A percentile compares a stretch with the other conserved stretches of the same genome.
Evolutionary conservation across 148 eudicot genomes (phyloP).

Genomic region (Rhododendron mucronatum): DNA sequence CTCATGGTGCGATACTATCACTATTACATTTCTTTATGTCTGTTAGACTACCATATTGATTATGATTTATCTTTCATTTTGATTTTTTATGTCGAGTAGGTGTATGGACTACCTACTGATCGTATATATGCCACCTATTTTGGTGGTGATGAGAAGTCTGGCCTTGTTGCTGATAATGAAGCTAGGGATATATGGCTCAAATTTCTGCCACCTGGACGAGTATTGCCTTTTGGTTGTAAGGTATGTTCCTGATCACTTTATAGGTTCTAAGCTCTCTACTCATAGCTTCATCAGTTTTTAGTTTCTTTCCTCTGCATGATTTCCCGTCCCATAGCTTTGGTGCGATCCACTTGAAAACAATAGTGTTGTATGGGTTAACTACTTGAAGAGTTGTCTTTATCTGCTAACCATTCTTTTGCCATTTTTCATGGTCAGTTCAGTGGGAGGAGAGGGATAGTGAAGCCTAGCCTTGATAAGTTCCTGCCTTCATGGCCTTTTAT

Average conservation of each 20-base stretch:
- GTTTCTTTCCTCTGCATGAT: background rate
- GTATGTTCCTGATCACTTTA: conserved; percentile 32
- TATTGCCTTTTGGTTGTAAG: conserved; percentile 93
- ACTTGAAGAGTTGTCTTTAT: background rate
- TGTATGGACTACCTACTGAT: conserved; percentile 64
- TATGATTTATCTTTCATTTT: background rate
- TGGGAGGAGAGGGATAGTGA: background rate
- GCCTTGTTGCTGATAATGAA: conserved; percentile 79
- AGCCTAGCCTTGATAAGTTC: background rate
- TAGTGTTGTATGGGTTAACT: background rate
- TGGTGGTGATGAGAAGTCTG: conserved; percentile 90
- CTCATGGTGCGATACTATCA: background rate
- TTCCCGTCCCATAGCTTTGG: background rate
- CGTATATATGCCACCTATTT: conserved; percentile 92
- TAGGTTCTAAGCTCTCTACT: background rate
- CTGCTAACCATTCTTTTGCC: background rate
- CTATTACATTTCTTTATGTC: background rate
- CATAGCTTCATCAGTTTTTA: background rate
- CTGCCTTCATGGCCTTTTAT: background rate
- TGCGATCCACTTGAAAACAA: background rate
- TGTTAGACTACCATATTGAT: background rate
- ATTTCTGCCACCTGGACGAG: conserved; percentile 66
- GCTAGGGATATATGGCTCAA: conserved; percentile 87
- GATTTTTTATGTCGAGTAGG: conserved; percentile 33
- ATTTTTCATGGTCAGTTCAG: background rate